phyloP scores from a whole-genome alignment of 768 basidiomycete genomes.

The Naematelia encephala region DNA sequence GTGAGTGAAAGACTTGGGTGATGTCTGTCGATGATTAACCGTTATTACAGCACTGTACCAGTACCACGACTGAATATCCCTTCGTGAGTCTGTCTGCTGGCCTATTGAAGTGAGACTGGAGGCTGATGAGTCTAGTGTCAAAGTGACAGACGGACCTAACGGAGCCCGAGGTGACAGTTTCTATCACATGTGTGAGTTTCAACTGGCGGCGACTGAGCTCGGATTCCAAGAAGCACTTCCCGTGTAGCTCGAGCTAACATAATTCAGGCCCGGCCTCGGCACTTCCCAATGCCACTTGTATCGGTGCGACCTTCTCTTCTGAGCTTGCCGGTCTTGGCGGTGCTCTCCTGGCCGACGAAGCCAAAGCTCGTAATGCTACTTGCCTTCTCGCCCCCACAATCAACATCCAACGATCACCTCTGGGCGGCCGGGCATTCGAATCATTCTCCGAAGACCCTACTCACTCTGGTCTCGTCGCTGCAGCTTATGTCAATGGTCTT shows the following conservation, averaged over 20 bases:
- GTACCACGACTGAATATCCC: constrained; percentile 63
- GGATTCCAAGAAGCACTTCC: constrained; percentile 46
- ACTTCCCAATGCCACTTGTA: constrained; percentile 65
- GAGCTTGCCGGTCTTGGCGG: constrained; percentile 61
- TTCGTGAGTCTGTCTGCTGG: constrained; percentile 50
- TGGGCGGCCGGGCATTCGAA: constrained; percentile 58
- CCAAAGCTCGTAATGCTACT: constrained; percentile 62
- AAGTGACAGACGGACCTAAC: constrained; percentile 73
- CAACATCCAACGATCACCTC: constrained; percentile 62
- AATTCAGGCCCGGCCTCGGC: constrained; percentile 59
- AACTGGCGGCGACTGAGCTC: constrained; percentile 50
- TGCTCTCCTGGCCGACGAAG: constrained; percentile 62
- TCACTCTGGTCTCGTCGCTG: constrained; percentile 61
- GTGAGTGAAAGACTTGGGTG: constrained; percentile 55
- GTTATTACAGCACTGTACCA: constrained; percentile 20
- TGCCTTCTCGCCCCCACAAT: constrained; percentile 69
- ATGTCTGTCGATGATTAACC: constrained; percentile 62
- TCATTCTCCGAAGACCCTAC: constrained; percentile 71
- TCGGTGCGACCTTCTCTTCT: constrained; percentile 68
- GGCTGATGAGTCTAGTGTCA: constrained; percentile 56
- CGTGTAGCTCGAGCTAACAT: constrained; percentile 8
- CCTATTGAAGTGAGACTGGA: constrained; percentile 64
- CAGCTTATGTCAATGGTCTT: constrained; percentile 67
- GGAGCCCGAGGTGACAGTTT: constrained; percentile 60
- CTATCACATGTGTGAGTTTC: constrained; percentile 43